A percentile compares a stretch with the other conserved stretches of the same genome.
phyloP scores from a whole-genome alignment of 805 yeast species.

The Saccharomyces jurei region DNA sequence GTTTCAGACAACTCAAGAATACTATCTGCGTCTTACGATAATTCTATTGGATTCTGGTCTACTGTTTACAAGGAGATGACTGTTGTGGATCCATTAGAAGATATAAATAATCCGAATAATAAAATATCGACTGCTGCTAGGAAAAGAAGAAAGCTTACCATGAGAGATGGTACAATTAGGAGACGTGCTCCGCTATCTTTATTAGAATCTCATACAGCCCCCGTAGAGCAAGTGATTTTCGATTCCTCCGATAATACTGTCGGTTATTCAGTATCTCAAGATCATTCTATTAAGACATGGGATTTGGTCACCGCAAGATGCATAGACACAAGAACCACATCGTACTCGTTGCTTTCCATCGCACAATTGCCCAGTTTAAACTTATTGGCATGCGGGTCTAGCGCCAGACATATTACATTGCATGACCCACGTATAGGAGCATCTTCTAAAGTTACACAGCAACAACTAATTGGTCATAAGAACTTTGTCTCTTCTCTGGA shows the following conservation, averaged over 20 bases:
- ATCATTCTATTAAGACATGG: slow-evolving; percentile 94
- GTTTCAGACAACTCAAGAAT: slow-evolving; percentile 54
- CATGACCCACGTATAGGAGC: slow-evolving; percentile 78
- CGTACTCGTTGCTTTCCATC: slow-evolving; percentile 73
- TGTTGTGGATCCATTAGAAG: slow-evolving; percentile 42
- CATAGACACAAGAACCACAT: slow-evolving; percentile 81
- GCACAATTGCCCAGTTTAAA: slow-evolving; percentile 58
- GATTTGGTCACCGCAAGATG: slow-evolving; percentile 80
- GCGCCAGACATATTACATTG: slow-evolving; percentile 92
- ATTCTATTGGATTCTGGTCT: slow-evolving; percentile 80
- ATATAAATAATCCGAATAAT: slow-evolving; percentile 34
- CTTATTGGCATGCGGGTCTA: slow-evolving; percentile 84
- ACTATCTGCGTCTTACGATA: slow-evolving; percentile 78
- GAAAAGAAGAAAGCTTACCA: slow-evolving; percentile 77
- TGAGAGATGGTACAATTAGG: slow-evolving; percentile 65
- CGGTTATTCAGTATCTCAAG: slow-evolving; percentile 90
- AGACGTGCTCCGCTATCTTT: slow-evolving; percentile 76
- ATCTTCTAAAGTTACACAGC: slow-evolving; percentile 52
- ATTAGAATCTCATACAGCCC: slow-evolving; percentile 73
- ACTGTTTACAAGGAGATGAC: slow-evolving; percentile 79
- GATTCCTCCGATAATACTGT: slow-evolving; percentile 69
- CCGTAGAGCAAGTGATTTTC: slow-evolving; percentile 79
- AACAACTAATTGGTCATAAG: slow-evolving; percentile 79
- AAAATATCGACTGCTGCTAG: slow-evolving; percentile 70
- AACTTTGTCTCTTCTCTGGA: slow-evolving; percentile 81